phyloP scores from a whole-genome alignment of 257 asterid genomes.

The Lycium barbarum region DNA sequence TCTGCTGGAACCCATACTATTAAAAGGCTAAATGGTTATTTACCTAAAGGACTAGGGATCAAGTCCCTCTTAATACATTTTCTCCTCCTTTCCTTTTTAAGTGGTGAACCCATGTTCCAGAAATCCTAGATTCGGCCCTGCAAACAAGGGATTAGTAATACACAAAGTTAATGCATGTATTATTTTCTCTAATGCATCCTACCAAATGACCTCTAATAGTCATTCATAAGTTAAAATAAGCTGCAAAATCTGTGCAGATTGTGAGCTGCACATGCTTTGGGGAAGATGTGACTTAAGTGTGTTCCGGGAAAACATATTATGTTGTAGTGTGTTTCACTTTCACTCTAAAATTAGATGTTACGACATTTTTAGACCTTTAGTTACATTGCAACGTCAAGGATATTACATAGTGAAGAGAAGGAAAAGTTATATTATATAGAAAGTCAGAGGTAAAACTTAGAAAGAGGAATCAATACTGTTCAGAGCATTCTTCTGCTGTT shows the following conservation, averaged over 20 bases:
- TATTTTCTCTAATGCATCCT: no score
- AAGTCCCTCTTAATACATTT: no score
- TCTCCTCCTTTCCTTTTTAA: no score
- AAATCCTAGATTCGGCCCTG: no score
- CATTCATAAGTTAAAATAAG: background rate
- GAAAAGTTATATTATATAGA: background rate
- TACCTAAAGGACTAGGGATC: no score
- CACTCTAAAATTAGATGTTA: conserved; percentile 4
- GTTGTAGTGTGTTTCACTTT: background rate
- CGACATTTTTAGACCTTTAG: background rate
- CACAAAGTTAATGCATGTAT: no score
- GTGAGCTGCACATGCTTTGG: background rate
- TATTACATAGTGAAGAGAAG: no score
- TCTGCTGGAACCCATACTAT: no score
- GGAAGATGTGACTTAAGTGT: background rate
- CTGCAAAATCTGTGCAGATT: conserved; percentile 3
- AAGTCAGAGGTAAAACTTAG: background rate
- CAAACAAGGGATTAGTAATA: no score
- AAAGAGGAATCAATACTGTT: background rate
- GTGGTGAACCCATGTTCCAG: no score
- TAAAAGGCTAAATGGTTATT: no score
- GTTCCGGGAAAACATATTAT: background rate
- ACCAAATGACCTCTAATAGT: no score
- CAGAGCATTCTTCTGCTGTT: background rate
- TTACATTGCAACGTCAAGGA: background rate